Percentiles rank a stretch among this genome's conserved stretches.
Conservation (phyloP, 176 grass and related monocot species). For the sorghum (Sorghum bicolor) region Sorghum_bicolor_NCBIv3 NC_012871.2:67152501-67153000, state of each 20-base stretch:
- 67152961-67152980: slow-evolving; percentile 21
- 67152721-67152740: not conserved
- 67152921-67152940: slow-evolving; percentile 47
- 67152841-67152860: slow-evolving; percentile 21
- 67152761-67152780: slow-evolving; percentile 30
- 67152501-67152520: slow-evolving; percentile 27
- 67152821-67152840: slow-evolving; percentile 1
- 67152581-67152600: not conserved
- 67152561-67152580: not conserved
- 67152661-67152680: not conserved
- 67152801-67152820: slow-evolving; percentile 42
- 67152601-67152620: not conserved
- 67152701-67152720: not conserved
- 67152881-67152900: slow-evolving; percentile 16
- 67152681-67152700: not conserved
- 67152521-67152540: not conserved
- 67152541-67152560: not conserved
- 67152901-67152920: slow-evolving; percentile 24
- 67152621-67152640: not conserved
- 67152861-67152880: slow-evolving; percentile 21
- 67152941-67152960: slow-evolving; percentile 35
- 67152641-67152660: not conserved
- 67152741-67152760: not conserved
- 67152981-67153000: slow-evolving; percentile 16
- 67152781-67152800: slow-evolving; percentile 32